Evolutionary conservation across 441 rosid species (phyloP).

Genomic region (Populus tomentosa): DNA sequence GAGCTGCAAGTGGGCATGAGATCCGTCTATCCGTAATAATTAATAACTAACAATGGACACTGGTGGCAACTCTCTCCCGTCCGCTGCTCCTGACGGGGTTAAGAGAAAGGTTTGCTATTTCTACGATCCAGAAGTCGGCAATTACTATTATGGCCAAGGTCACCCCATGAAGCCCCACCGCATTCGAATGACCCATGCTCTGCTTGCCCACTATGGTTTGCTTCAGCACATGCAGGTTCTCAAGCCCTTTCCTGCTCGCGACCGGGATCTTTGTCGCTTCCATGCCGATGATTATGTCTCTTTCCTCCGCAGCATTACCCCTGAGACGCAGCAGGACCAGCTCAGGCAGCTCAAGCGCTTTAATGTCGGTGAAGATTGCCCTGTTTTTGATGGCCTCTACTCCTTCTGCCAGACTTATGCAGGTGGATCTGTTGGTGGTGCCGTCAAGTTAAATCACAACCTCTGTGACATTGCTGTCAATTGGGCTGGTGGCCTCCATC

Average conservation of each 20-base stretch:
- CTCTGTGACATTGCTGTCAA: conserved; percentile 70
- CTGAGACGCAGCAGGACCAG: conserved; percentile 51
- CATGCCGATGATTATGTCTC: conserved; percentile 50
- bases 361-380: conserved; percentile 73
- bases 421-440: conserved; percentile 69
- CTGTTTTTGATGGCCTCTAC: conserved; percentile 69
- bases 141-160: conserved; percentile 24
- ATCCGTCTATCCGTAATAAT: background rate
- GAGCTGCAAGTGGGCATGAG: too few relatives aligned
- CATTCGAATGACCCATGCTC: conserved; percentile 76
- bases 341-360: conserved; percentile 51
- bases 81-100: conserved; percentile 51
- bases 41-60: conserved; percentile 28
- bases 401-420: conserved; percentile 72
- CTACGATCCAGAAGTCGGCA: conserved; percentile 57
- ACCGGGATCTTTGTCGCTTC: conserved; percentile 50
- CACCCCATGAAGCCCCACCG: conserved; percentile 87
- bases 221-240: conserved; percentile 53
- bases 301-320: conserved; percentile 44
- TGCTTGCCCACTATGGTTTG: conserved; percentile 57
- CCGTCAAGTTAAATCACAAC: conserved; percentile 47
- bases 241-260: conserved; percentile 47
- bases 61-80: conserved; percentile 47
- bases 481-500: conserved; percentile 86
- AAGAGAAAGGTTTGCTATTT: conserved; percentile 57